Base-by-base conservation (phyloP, 1,284 basidiomycete species). In the Vanrija humicola region DNA sequence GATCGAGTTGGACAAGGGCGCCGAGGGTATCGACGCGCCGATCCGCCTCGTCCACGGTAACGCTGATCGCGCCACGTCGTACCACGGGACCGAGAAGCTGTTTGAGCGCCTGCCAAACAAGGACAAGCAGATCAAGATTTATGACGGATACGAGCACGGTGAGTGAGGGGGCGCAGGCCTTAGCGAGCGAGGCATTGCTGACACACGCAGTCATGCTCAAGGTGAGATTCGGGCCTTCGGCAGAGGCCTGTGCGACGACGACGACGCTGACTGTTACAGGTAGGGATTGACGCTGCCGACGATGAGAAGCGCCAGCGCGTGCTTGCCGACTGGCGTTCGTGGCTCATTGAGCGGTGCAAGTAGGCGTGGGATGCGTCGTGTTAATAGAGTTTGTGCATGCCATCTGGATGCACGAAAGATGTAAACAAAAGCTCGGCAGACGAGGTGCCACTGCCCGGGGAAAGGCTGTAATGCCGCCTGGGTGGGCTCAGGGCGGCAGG, bases 111-210 rank as follows among this genome's bases (percentile, higher is more conserved):
- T 79, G n/a, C 66, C 69, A 4, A 61, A 68, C 43, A 58, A 66
- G 44, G 74, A 79, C 55, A 80, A 80, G 64, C 66, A 70, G 57
- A 62, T 79, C 46, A 67, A 76, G 61, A 73, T 81, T 21, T 81
- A 79, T 66, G 72, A 75, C 8, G 80, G 79, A 0, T 80, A 80
- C 51, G 80, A 82, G 63, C 80, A 82, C 64, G 73, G 71, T 69
- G 49, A 58, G 72, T 68, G 6, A 7, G 6, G 7, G 12, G 2
- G 19, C 2, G 42, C 21, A 6, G 42, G 42, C 21, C 16, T 1
- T 9, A n/a, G 19, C 19, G n/a, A 43, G 18, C 3, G 18, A 43
- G 12, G 18, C 18, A 38, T 25, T n/a, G 43, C 43, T 38, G 43
- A 45, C 43, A 52, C 43, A 7, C 26, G 4, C 45, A 72, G 72